phyloP scores from a whole-genome alignment of 2,329 filamentous ascomycete genomes.

The Fusarium pseudocircinatum region DNA sequence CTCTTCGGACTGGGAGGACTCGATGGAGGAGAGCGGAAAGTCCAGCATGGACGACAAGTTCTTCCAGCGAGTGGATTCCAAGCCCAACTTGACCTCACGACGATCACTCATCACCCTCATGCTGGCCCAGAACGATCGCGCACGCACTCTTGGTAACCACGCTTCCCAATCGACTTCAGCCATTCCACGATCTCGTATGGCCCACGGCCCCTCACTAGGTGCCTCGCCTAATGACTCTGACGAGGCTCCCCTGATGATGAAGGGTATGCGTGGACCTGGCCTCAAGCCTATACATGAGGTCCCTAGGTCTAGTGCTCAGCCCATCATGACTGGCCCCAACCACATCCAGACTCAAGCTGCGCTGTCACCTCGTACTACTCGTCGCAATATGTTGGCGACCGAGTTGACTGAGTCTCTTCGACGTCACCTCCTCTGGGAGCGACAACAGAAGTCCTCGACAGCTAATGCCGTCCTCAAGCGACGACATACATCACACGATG shows the following conservation, averaged over 20 bases:
- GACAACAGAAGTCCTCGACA: constrained; percentile 91
- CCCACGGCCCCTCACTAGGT: constrained; percentile 55
- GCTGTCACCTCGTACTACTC: constrained; percentile 89
- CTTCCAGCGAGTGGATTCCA: constrained; percentile 92
- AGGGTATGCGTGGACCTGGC: constrained; percentile 61
- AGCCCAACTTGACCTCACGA: constrained; percentile 83
- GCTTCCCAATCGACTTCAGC: constrained; percentile 75
- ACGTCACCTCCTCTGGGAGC: constrained; percentile 92
- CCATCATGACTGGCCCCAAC: constrained; percentile 79
- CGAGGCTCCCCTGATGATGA: constrained; percentile 72
- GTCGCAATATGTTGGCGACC: constrained; percentile 93
- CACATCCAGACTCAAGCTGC: constrained; percentile 74
- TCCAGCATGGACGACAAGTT: constrained; percentile 84
- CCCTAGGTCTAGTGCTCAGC: constrained; percentile 75
- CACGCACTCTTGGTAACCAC: constrained; percentile 73
- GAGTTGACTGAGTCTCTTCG: constrained; percentile 94
- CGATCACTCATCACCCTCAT: constrained; percentile 90
- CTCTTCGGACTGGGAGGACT: constrained; percentile 69
- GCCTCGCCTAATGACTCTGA: constrained; percentile 68
- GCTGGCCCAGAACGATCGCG: constrained; percentile 80
- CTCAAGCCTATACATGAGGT: constrained; percentile 69
- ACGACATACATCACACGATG: constrained; percentile 88
- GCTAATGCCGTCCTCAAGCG: constrained; percentile 90
- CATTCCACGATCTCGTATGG: constrained; percentile 69
- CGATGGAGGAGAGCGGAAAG: constrained; percentile 82